Evolutionary conservation across 2,329 filamentous ascomycete species (phyloP).

Genomic region (Bisporella sp.): DNA sequence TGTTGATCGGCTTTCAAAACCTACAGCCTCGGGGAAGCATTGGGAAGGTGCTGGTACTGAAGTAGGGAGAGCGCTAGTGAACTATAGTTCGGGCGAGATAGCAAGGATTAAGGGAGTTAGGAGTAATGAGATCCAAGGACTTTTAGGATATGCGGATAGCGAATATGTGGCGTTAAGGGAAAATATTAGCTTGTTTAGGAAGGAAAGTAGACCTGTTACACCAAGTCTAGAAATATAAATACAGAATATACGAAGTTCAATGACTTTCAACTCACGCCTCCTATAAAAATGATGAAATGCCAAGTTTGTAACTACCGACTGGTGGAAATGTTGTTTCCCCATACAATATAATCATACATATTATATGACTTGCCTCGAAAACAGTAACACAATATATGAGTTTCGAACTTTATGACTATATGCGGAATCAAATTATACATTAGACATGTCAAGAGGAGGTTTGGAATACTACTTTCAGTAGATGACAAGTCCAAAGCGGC

Average conservation of each 20-base stretch:
- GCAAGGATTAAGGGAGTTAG: slow-evolving; percentile 74
- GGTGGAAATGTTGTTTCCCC: background rate
- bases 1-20: slow-evolving; percentile 47
- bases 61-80: slow-evolving; percentile 83
- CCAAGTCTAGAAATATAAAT: slow-evolving; percentile 18
- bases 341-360: background rate
- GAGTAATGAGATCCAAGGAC: slow-evolving; percentile 70
- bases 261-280: background rate
- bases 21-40: slow-evolving; percentile 33
- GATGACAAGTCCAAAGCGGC: too few relatives aligned
- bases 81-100: slow-evolving; percentile 86
- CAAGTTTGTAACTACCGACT: background rate
- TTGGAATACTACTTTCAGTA: too few relatives aligned
- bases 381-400: background rate
- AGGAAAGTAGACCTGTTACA: slow-evolving; percentile 24
- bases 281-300: background rate
- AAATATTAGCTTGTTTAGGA: slow-evolving; percentile 64
- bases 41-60: slow-evolving; percentile 54
- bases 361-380: background rate
- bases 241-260: background rate
- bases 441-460: too few relatives aligned
- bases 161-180: slow-evolving; percentile 89
- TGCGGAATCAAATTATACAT: too few relatives aligned
- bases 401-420: too few relatives aligned
- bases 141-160: slow-evolving; percentile 87